phyloP scores from a whole-genome alignment of 2,329 filamentous ascomycete genomes.

The Diaporthe vaccinii region DNA sequence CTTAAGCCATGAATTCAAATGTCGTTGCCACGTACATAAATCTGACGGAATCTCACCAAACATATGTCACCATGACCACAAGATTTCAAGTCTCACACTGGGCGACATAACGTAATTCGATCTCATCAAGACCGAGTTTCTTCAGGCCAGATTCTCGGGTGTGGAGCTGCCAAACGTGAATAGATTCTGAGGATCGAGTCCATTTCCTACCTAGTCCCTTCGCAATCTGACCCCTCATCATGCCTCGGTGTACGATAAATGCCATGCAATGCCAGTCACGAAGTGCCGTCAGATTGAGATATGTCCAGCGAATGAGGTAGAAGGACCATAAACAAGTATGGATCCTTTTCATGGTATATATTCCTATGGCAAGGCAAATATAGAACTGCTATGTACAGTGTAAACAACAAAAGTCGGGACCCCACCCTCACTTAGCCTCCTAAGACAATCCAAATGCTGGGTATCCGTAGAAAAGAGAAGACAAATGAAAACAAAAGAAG shows the following conservation, averaged over 20 bases:
- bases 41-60: neutral
- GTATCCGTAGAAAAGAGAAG: slow-evolving; percentile 42
- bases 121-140: neutral
- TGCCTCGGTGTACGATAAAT: neutral
- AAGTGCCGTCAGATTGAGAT: neutral
- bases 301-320: slow-evolving; percentile 14
- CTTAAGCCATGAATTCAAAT: neutral
- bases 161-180: neutral
- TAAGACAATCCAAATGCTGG: slow-evolving; percentile 37
- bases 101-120: too few relatives aligned
- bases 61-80: neutral
- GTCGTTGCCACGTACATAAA: neutral
- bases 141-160: neutral
- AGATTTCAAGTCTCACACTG: too few relatives aligned
- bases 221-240: neutral
- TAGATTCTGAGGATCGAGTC: neutral
- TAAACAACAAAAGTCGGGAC: slow-evolving; percentile 2
- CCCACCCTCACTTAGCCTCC: slow-evolving; percentile 34
- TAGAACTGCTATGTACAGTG: slow-evolving; percentile 31
- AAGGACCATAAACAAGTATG: slow-evolving; percentile 22
- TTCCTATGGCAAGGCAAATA: neutral
- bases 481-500: slow-evolving; percentile 40
- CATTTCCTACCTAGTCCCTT: neutral
- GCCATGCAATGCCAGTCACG: neutral
- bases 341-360: slow-evolving; percentile 1